phyloP scores from a whole-genome alignment of 2,329 filamentous ascomycete genomes.

The Fusarium cyanostomum region DNA sequence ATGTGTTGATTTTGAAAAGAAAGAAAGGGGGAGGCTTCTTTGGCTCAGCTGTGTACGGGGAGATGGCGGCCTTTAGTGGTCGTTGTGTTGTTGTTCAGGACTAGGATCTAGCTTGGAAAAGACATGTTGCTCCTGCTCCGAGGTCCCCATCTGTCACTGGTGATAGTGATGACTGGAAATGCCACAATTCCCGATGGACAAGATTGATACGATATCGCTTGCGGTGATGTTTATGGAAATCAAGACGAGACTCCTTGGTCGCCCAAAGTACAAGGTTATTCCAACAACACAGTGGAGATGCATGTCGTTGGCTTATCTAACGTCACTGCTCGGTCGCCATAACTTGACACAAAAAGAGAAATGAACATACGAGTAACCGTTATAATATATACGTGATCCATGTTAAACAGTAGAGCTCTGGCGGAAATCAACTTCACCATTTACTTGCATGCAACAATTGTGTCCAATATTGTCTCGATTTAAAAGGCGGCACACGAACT shows the following conservation, averaged over 20 bases:
- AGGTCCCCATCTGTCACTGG: neutral
- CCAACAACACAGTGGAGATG: too few species aligned
- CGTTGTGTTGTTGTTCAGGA: neutral
- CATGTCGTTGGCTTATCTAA: too few species aligned
- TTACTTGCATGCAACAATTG: neutral
- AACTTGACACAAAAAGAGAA: too few species aligned
- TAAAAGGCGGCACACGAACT: conserved; percentile 12
- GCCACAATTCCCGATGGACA: too few species aligned
- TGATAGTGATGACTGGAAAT: neutral
- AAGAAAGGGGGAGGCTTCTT: neutral
- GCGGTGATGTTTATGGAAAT: too few species aligned
- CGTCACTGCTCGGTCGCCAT: too few species aligned
- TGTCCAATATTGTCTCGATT: conserved; percentile 27
- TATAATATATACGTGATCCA: too few species aligned
- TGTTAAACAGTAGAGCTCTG: too few species aligned
- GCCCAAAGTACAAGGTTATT: too few species aligned
- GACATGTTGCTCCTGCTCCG: conserved; percentile 17
- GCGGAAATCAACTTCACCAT: neutral
- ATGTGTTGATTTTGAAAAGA: conserved; percentile 28
- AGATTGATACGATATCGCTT: too few species aligned
- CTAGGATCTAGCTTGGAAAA: conserved; percentile 17
- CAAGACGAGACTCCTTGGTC: too few species aligned
- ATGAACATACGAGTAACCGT: too few species aligned
- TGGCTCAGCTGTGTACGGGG: conserved; percentile 1
- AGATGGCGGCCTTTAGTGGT: neutral